A percentile compares a stretch with the other conserved stretches of the same genome.
Conservation (phyloP, 345 rosid species). For the Viola odorata region DNA sequence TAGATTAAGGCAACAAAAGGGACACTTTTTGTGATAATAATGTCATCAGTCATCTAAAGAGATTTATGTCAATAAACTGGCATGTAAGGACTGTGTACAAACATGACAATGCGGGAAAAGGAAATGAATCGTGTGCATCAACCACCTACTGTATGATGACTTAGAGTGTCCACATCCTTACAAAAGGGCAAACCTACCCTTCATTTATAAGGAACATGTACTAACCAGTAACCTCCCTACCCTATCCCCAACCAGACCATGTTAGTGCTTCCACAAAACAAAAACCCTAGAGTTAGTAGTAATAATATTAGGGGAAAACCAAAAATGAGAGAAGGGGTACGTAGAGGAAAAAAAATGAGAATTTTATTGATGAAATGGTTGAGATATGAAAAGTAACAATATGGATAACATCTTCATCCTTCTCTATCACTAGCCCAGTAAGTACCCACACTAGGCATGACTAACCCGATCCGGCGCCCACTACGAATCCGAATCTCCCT, state of each 20-base stretch:
- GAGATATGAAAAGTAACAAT: slow-evolving; percentile 32
- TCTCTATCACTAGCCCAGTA: slow-evolving; percentile 40
- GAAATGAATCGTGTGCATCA: slow-evolving; percentile 25
- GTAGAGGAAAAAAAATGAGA: slow-evolving; percentile 23
- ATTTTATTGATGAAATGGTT: slow-evolving; percentile 45
- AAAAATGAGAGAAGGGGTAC: background rate
- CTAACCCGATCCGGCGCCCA: slow-evolving; percentile 1
- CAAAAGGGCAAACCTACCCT: slow-evolving; percentile 22
- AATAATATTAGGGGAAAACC: background rate
- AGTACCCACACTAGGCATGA: slow-evolving; percentile 36
- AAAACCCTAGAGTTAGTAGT: too few species aligned
- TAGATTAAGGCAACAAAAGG: background rate
- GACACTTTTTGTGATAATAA: background rate
- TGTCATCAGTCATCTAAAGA: background rate
- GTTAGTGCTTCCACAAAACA: too few species aligned
- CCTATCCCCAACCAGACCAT: background rate
- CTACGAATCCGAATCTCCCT: slow-evolving; percentile 26
- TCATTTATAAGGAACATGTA: slow-evolving; percentile 20
- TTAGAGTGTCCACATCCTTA: slow-evolving; percentile 7
- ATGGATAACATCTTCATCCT: slow-evolving; percentile 38
- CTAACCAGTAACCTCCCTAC: background rate
- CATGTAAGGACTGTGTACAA: background rate
- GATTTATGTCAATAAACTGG: background rate
- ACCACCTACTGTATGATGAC: slow-evolving; percentile 12
- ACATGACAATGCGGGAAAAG: background rate